phyloP scores from a whole-genome alignment of 2,329 filamentous ascomycete species.

The Didymella pomorum region DNA sequence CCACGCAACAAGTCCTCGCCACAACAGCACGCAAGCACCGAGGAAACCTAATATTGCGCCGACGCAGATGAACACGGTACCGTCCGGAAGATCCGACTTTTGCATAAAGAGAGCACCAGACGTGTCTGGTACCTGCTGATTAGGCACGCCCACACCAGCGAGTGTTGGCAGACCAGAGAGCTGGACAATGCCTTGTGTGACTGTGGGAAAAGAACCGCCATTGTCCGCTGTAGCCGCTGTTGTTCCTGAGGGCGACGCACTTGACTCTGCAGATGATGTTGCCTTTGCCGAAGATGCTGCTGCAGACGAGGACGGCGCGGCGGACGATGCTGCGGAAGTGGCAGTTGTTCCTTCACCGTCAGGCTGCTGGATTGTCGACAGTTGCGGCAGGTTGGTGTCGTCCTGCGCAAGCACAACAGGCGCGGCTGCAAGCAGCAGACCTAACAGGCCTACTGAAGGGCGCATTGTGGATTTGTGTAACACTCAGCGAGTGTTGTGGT shows the following conservation, averaged over 20 bases:
- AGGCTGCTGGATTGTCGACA: slow-evolving; percentile 37
- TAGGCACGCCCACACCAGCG: slow-evolving; percentile 67
- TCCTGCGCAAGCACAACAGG: slow-evolving; percentile 45
- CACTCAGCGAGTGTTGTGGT: slow-evolving; percentile 22
- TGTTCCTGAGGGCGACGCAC: slow-evolving; percentile 16
- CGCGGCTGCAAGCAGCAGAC: slow-evolving; percentile 42
- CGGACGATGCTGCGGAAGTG: slow-evolving; percentile 21
- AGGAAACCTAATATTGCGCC: slow-evolving; percentile 87
- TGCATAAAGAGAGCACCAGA: slow-evolving; percentile 90
- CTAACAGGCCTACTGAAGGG: slow-evolving; percentile 40
- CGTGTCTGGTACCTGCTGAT: slow-evolving; percentile 81
- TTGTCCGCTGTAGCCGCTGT: slow-evolving; percentile 19
- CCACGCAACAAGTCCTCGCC: slow-evolving; percentile 88
- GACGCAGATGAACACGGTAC: slow-evolving; percentile 95
- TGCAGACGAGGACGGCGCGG: slow-evolving; percentile 31
- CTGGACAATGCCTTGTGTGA: slow-evolving; percentile 35
- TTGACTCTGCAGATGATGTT: slow-evolving; percentile 31
- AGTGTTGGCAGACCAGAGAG: slow-evolving; percentile 62
- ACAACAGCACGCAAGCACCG: slow-evolving; percentile 80
- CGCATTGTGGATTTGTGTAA: slow-evolving; percentile 39
- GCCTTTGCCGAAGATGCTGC: slow-evolving; percentile 29
- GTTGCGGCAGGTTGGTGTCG: slow-evolving; percentile 36
- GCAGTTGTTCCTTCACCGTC: slow-evolving; percentile 29
- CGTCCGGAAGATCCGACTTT: slow-evolving; percentile 82
- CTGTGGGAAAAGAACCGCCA: slow-evolving; percentile 19